Base-by-base conservation (phyloP, 495 filamentous ascomycete genomes). In the Daldinia caldariorum region DNA sequence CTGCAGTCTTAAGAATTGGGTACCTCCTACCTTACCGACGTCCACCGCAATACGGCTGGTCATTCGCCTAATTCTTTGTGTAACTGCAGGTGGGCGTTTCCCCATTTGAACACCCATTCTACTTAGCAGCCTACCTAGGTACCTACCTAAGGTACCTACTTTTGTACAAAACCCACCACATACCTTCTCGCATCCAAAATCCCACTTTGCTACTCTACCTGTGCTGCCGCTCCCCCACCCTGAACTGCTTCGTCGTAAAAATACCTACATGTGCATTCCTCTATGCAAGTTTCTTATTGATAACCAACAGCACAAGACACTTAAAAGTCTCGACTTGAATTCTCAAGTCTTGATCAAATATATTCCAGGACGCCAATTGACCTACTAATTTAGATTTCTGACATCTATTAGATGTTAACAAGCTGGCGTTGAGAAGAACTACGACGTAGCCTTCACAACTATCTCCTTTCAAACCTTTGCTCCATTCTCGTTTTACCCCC, bases 11-110 rank as follows among this genome's bases (percentile, higher is more conserved):
- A 26, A 26, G 3, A 26, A 26, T n/a, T n/a, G n/a, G n/a, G n/a
- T 26, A 26, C 26, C 26, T 26, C 3, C 2, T 66, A 51, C 41
- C 53, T 26, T 26, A 35, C 39, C 16, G 22, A 29, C 54, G 39
- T 26, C 26, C 26, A 3, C 26, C 3, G 26, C 26, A 26, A 26
- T 49, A 70, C 56, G 63, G 61, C 61, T 65, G 35, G 58, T 66
- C 62, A 66, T 70, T 66, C 58, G 57, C 53, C 18, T 63, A 58
- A 38, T 61, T 59, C 43, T 62, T n/a, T n/a, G n/a, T n/a, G n/a
- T n/a, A n/a, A n/a, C n/a, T 35, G 34, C 9, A 35, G 34, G 8
- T 45, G 16, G 16, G 16, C 7, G 41, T 45, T 45, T 45, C 41
- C 41, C n/a, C 41, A 45, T 45, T 45, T n/a, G 16, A 45, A 45